Base-by-base conservation (phyloP, 768 basidiomycete species). In the Antrodiella citrinella region DNA sequence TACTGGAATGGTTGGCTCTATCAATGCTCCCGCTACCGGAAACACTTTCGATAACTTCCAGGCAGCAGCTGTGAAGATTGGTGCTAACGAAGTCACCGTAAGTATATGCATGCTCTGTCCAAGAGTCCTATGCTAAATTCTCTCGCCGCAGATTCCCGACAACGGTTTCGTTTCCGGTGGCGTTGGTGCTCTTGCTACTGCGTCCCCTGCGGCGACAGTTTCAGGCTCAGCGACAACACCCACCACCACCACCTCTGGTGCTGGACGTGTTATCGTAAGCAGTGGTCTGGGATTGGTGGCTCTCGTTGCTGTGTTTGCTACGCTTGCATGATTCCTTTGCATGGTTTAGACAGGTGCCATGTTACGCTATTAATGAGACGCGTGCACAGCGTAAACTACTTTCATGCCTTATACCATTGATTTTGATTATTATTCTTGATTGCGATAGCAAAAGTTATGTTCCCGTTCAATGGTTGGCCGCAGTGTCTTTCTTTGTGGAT, bases 1-100 rank as follows among this genome's bases (percentile, higher is more conserved):
- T n/a, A 22, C 41, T 22, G 78, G 78, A 20, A 73, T 77, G 74
- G 74, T 76, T 23, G 74, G 71, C 3, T 59, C 63, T 47, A 78
- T 78, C 55, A 78, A 78, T 47, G 74, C 76, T 11, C 76, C 75
- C 2, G 10, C 65, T 4, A 64, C 66, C 21, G 76, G 71, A 26
- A 69, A 76, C 56, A 76, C 70, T 11, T 73, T 67, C 55, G 66
- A 62, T 12, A 61, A 62, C 3, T 78, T 71, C 65, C 46, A 57
- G 51, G 52, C 68, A n/a, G 69, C 71, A 21, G 77, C 77, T 2
- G 48, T 57, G 26, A 63, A 64, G 9, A 67, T 72, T 26, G 73
- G 71, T 4, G 2, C 22, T 19, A 58, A 47, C 10, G 74, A 72
- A 51, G 46, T 47, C 5, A 62, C 61, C 4, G 75, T 75, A 59